These are phyloP conservation scores for Aspergillus costaricaensis DNA, from an alignment of 2,329 filamentous ascomycete species.

Conservation along the genomic window DNA sequence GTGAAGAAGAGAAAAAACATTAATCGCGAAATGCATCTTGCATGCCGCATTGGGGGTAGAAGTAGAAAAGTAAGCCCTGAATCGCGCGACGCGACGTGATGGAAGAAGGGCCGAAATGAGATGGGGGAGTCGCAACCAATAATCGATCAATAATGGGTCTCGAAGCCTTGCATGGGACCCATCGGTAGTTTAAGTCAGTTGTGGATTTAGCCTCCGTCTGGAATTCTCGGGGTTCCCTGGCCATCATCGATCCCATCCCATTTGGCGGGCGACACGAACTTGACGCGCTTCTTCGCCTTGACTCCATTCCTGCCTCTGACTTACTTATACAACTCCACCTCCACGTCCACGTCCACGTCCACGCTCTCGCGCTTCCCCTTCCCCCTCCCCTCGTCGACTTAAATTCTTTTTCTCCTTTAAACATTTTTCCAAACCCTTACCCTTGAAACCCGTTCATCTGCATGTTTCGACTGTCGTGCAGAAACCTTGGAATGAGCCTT, in stretches of 20 bases:
- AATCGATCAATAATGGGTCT: conserved; percentile 3
- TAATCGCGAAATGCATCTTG: neutral
- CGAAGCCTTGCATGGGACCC: conserved; percentile 4
- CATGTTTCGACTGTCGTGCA: conserved; percentile 16
- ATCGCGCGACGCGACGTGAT: conserved; percentile 5
- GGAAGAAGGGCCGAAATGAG: neutral
- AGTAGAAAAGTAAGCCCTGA: neutral
- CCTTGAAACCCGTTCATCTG: conserved; percentile 8
- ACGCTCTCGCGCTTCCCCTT: neutral
- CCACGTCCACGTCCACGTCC: too few species aligned
- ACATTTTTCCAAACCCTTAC: neutral
- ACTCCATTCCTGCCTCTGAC: neutral
- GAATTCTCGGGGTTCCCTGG: neutral
- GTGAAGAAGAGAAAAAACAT: neutral
- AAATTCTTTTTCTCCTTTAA: neutral
- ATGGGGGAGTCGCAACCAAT: conserved; percentile 1
- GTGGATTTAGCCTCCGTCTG: conserved; percentile 1
- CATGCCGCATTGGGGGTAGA: neutral
- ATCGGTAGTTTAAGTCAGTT: neutral
- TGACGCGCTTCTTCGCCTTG: conserved; percentile 13
- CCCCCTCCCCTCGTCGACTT: neutral
- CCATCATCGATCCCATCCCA: neutral
- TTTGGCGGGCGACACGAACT: conserved; percentile 15
- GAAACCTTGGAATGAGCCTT: conserved; percentile 7
- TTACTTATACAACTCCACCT: conserved; percentile 8